phyloP scores from a whole-genome alignment of 2,329 filamentous ascomycete genomes.

The Didymella segeticola region DNA sequence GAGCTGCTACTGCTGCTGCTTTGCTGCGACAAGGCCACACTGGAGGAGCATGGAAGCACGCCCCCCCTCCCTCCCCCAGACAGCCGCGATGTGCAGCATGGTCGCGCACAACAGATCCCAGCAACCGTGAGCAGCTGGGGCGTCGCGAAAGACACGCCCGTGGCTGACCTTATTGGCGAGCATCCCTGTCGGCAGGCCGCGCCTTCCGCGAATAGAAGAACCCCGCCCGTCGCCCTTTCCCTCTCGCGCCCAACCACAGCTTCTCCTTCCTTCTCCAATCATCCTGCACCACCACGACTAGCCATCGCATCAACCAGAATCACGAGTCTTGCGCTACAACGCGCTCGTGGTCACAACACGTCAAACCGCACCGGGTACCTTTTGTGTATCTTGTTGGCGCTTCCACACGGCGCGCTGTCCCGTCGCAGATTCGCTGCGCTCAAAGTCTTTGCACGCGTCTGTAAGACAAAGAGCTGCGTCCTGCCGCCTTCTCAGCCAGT shows the following conservation, averaged over 20 bases:
- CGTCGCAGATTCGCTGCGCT: slow-evolving; percentile 14
- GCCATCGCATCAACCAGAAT: slow-evolving; percentile 26
- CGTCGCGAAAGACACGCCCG: slow-evolving; percentile 13
- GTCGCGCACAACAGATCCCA: slow-evolving; percentile 6
- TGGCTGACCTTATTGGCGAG: slow-evolving; percentile 25
- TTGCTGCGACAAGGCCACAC: too few relatives aligned
- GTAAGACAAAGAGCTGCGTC: slow-evolving; percentile 26
- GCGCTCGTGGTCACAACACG: slow-evolving; percentile 29
- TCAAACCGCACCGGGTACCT: slow-evolving; percentile 23
- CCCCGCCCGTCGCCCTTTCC: slow-evolving; percentile 30
- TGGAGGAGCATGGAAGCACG: background rate
- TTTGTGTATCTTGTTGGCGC: slow-evolving; percentile 24
- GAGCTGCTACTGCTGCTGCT: too few relatives aligned
- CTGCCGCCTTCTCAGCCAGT: slow-evolving; percentile 28
- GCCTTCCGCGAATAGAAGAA: slow-evolving; percentile 25
- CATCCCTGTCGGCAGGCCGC: slow-evolving; percentile 23
- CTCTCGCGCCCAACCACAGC: slow-evolving; percentile 34
- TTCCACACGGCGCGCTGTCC: slow-evolving; percentile 25
- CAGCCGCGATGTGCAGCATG: slow-evolving; percentile 12
- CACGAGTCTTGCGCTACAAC: slow-evolving; percentile 37
- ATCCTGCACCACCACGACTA: slow-evolving; percentile 32
- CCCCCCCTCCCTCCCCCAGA: too few relatives aligned
- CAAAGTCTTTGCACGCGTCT: slow-evolving; percentile 21
- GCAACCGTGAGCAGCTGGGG: slow-evolving; percentile 4
- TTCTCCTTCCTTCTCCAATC: slow-evolving; percentile 38